Percentiles rank a stretch among this genome's conserved stretches.
These are phyloP conservation scores for Boletus coccyginus DNA, from an alignment of 768 basidiomycete genomes.

Conservation along the genomic window DNA sequence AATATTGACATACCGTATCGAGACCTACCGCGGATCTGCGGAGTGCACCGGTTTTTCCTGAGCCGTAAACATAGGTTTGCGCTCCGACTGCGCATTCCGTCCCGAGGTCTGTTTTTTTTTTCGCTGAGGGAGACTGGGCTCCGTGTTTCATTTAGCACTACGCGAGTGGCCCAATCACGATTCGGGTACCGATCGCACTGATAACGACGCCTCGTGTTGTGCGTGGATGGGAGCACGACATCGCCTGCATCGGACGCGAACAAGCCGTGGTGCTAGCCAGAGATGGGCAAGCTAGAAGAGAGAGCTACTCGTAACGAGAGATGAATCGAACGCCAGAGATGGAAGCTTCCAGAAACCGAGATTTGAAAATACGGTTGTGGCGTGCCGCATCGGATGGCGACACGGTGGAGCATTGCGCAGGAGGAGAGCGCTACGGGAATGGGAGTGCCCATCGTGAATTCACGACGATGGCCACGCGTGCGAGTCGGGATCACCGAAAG, in stretches of 20 bases:
- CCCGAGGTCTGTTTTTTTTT: slow-evolving; percentile 13
- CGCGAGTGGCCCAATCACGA: not conserved
- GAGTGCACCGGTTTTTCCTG: slow-evolving; percentile 3
- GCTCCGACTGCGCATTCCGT: slow-evolving; percentile 2
- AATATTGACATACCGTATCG: slow-evolving; percentile 23
- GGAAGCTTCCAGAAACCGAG: slow-evolving; percentile 2
- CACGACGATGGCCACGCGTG: slow-evolving; percentile 6
- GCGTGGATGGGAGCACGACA: not conserved
- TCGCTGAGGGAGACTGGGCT: not conserved
- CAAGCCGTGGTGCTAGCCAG: not conserved
- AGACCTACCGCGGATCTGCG: slow-evolving; percentile 31
- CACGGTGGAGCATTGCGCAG: slow-evolving; percentile 9
- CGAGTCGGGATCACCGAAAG: slow-evolving; percentile 1
- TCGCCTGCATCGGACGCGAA: not conserved
- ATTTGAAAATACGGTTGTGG: slow-evolving; percentile 3
- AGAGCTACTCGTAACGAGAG: not conserved
- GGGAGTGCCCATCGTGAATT: slow-evolving; percentile 6
- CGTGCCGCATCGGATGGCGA: slow-evolving; percentile 5
- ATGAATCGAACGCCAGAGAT: not conserved
- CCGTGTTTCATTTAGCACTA: slow-evolving; percentile 1
- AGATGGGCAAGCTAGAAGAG: not conserved
- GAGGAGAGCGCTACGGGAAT: slow-evolving; percentile 18
- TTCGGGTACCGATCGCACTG: slow-evolving; percentile 11
- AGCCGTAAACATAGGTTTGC: slow-evolving; percentile 3
- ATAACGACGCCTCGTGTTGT: slow-evolving; percentile 9